Base-by-base conservation (phyloP, 352 stramenopile species). In the Phytophthora tentaculata region DNA sequence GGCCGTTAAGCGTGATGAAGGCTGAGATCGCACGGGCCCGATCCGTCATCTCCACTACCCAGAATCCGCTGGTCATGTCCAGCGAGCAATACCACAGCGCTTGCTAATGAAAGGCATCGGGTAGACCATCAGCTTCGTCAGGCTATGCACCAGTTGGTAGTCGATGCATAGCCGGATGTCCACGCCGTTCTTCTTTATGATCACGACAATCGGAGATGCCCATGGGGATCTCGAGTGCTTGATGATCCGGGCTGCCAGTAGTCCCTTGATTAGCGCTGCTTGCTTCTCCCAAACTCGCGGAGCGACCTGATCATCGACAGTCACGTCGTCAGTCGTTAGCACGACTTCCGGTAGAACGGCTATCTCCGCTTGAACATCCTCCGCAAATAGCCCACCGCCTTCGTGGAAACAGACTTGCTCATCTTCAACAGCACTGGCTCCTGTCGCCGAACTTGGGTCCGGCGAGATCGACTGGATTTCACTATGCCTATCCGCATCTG, bases 131-230 rank as follows among this genome's bases (percentile, higher is more conserved):
- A 28, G 16, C 13, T 5, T 35, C 3, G 19, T 58, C 4, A 32
- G 19, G 14, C 48, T 13, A 24, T 54, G 39, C 0, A 54, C 48
- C 48, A 54, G 0, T 5, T 24, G 23, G 10, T 54, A 54, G 16
- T 54, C 26, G 5, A 54, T 54, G 17, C 48, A 54, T 3, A 54
- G 24, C 2, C 48, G 12, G 9, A 58, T 58, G 12, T 58, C 32
- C 13, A 48, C 20, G 3, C 51, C 51, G 35, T 48, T 58, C 20
- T 58, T 58, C 29, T 58, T 48, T 14, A 58, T 58, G 14, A 29
- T 48, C 20, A 45, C 16, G 13, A 45, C 39, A 6, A 45, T 7
- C 5, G 39, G 39, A 20, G 8, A 45, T 45, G 39, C 39, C 39
- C 39, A 45, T 1, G 39, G 39, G 14, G 12, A 45, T 3, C 1